A percentile compares a stretch with the other conserved stretches of the same genome.
These are phyloP conservation scores for Kwoniella sp. DNA, from an alignment of 768 basidiomycete genomes.

Conservation along the genomic window DNA sequence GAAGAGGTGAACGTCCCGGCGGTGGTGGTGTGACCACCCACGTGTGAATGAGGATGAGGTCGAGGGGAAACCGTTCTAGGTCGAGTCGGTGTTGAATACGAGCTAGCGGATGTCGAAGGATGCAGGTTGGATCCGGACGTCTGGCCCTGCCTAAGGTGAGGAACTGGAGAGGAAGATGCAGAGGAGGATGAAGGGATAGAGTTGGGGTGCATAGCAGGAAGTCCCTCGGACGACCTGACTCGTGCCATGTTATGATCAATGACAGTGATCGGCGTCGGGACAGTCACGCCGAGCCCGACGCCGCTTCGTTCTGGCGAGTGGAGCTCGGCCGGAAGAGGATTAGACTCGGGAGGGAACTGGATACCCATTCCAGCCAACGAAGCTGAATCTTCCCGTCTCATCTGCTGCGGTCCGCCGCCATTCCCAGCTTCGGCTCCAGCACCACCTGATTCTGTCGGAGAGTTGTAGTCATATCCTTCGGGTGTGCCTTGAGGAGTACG, in stretches of 20 bases:
- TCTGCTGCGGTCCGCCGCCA: background rate
- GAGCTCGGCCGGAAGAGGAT: conserved; percentile 18
- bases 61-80: conserved; percentile 23
- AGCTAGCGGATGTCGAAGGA: background rate
- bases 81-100: conserved; percentile 10
- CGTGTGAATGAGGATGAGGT: background rate
- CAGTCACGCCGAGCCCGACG: background rate
- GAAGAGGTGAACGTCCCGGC: conserved; percentile 14
- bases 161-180: background rate
- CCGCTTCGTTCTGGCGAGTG: background rate
- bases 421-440: background rate
- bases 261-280: background rate
- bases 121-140: conserved; percentile 14
- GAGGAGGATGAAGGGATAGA: background rate
- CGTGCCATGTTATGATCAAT: background rate
- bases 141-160: background rate
- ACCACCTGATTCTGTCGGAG: background rate
- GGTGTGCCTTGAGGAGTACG: conserved; percentile 20
- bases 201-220: background rate
- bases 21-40: background rate
- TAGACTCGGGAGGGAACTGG: conserved; percentile 19
- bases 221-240: conserved; percentile 1
- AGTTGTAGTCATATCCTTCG: conserved; percentile 8
- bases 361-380: conserved; percentile 19
- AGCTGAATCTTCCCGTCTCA: background rate